Evolutionary conservation across 108 stramenopile genomes (phyloP), one percentile per base, ranked within the genome.

Genomic region (Conticribra guillardii): DNA sequence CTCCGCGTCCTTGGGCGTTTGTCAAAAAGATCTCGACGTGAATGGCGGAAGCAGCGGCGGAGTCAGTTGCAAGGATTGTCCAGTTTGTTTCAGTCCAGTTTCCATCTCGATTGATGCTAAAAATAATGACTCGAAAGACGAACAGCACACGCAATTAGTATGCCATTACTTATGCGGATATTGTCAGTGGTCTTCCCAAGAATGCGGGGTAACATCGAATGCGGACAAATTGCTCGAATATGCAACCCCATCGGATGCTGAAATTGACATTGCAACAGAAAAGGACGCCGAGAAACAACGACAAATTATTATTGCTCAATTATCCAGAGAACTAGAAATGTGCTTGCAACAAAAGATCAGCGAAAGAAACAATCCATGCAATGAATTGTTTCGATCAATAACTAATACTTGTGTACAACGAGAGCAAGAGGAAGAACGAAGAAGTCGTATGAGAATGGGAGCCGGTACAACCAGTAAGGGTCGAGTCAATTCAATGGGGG

Each of bases 41-140:
- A 11, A 11, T 31, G 47, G 3, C 44, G 73, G 24, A 65, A 74
- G 3, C 65, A 60, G 47, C 77, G 79, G 59, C 77, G 74, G 17
- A 67, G 79, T 50, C 31, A 70, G 57, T 33, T 78, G 49, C 81
- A 90, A 76, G 72, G 79, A 73, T 17, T 94, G 92, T 59, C 89
- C 92, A 2, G 11, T 87, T 7, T 94, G 89, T 33, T 59, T 69
- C 16, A 60, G 69, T 41, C 73, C 89, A 4, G 67, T 87, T 1
- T 69, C 82, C 0, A 64, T 73, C 15, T 71, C 71, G 1, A 69
- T 69, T 57, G 76, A 74, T 65, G 60, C 74, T 19, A 52, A 2
- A 16, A 70, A 63, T 14, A 64, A 66, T 19, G 53, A 62, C 17
- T 41, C 66, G 14, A 44, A 14, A 27, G 45, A 60, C 18, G 54